A percentile compares a stretch with the other conserved stretches of the same genome.
These are phyloP conservation scores for Geum urbanum DNA, from an alignment of 306 rosid genomes.

Conservation along the genomic window DNA sequence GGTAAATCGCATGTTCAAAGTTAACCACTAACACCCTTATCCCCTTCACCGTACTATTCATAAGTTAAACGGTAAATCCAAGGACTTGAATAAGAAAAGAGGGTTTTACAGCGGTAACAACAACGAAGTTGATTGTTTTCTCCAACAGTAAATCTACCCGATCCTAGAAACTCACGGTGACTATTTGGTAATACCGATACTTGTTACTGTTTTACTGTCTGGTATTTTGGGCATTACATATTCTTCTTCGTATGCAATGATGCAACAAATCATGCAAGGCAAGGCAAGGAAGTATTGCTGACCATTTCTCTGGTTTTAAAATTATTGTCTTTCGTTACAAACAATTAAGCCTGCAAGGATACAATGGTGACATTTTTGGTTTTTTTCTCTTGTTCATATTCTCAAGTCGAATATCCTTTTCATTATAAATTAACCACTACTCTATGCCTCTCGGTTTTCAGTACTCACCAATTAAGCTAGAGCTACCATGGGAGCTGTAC, in stretches of 20 bases:
- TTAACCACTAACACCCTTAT: background rate
- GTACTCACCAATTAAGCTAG: background rate
- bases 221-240: background rate
- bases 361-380: conserved; percentile 5
- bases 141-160: background rate
- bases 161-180: background rate
- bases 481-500: conserved; percentile 10
- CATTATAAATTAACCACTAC: conserved; percentile 8
- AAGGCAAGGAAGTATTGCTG: background rate
- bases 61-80: background rate
- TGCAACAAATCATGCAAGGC: too few species aligned
- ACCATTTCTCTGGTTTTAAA: background rate
- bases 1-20: background rate
- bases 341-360: conserved; percentile 18
- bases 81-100: background rate
- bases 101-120: background rate
- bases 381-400: background rate
- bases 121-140: background rate
- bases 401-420: background rate
- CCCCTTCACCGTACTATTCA: background rate
- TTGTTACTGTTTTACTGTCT: background rate
- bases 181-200: background rate
- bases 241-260: conserved; percentile 9
- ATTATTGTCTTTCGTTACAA: conserved; percentile 1
- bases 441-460: conserved; percentile 8